Evolutionary conservation across 306 rosid genomes (phyloP).

Genomic region (Trifolium repens): DNA sequence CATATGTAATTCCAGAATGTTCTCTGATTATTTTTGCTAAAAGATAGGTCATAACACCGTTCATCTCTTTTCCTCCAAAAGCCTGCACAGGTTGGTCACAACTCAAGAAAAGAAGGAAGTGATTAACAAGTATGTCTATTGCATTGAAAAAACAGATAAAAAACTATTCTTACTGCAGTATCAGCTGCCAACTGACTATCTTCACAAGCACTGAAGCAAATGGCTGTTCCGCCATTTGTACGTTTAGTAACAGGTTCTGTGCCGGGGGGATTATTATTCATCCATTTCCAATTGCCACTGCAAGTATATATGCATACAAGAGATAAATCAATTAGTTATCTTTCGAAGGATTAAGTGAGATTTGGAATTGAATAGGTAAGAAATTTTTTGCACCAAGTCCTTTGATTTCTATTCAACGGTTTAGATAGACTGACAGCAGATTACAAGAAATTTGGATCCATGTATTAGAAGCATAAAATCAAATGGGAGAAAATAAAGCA

Average conservation of each 20-base stretch:
- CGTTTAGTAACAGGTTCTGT: conserved; percentile 43
- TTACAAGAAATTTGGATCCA: background rate
- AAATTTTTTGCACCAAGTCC: too few relatives aligned
- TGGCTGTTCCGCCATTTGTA: conserved; percentile 69
- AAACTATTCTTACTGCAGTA: conserved; percentile 51
- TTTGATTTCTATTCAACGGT: background rate
- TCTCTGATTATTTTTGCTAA: conserved; percentile 35
- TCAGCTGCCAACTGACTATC: conserved; percentile 71
- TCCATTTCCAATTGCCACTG: conserved; percentile 39
- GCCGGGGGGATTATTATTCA: background rate
- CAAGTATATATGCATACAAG: conserved; percentile 11
- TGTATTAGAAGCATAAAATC: background rate
- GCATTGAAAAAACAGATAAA: background rate
- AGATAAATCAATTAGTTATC: background rate
- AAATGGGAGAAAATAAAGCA: background rate
- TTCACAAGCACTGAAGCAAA: conserved; percentile 71
- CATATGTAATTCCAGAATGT: conserved; percentile 17
- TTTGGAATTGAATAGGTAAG: too few relatives aligned
- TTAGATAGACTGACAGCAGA: background rate
- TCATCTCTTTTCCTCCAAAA: conserved; percentile 45
- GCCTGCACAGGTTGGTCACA: conserved; percentile 45
- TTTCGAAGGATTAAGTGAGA: conserved; percentile 38
- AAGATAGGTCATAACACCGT: conserved; percentile 69
- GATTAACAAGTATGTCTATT: background rate
- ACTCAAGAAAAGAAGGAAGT: background rate